Base-by-base conservation (phyloP, 306 rosid genomes). In the Comarum palustre region DNA sequence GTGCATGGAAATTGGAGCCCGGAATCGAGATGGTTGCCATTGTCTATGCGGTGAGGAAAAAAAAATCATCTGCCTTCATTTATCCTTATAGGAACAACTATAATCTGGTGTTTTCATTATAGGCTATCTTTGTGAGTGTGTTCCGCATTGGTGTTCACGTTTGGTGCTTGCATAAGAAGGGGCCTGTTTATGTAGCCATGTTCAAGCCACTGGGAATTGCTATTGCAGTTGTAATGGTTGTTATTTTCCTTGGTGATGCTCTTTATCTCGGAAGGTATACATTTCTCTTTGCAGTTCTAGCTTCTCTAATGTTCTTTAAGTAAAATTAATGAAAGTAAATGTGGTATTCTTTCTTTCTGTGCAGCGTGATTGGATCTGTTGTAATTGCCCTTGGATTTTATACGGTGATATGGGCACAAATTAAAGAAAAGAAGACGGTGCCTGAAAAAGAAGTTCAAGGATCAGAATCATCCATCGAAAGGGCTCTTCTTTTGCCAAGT, bases 151-250 rank as follows among this genome's bases (percentile, higher is more conserved):
- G 62, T 4, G 74, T 83, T 34, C 81, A 79, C 38, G 77, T 59
- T 8, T 83, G 84, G 82, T 83, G 84, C 73, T 76, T 83, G 73
- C 72, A 74, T 15, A 80, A 74, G 73, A 80, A 70, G 50, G 87
- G 87, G 0, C 86, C 86, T 20, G 74, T 83, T 24, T 83, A 50
- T 38, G 86, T 83, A 12, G 81, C 69, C 64, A 80, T 83, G 82
- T 83, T 83, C 72, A 83, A 80, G 68, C 87, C 84, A 1, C 68
- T 83, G 1, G 82, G 82, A 17, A 80, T 80, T 22, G 84, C 77
- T 16, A 52, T 83, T 16, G 82, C 87, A 0, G 77, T 66, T 19
- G 14, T 48, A 32, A 24, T 80, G 80, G 76, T n/a, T 5, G 72
- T 83, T 41, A 66, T 64, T 20, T 80, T 83, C 51, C 84, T 83